Conservation (phyloP, 1,284 basidiomycete genomes). For the Cronartium quercuum region DNA sequence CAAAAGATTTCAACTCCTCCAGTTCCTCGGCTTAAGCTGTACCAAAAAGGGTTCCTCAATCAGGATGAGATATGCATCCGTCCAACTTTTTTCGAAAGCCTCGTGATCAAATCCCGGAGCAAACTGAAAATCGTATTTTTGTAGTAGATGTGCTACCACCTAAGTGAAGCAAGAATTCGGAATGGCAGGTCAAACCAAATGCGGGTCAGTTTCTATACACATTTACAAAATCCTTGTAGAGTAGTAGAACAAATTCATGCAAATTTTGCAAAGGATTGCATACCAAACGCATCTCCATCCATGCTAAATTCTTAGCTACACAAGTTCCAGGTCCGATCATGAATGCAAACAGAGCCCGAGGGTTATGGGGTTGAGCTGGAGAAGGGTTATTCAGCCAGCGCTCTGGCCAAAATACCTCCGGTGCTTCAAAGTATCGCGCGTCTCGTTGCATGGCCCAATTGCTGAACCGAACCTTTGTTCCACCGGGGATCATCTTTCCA, state of each 20-base stretch:
- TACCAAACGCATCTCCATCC: constrained; percentile 34
- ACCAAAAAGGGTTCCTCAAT: constrained; percentile 23
- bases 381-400: constrained; percentile 43
- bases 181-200: background rate
- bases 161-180: background rate
- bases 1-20: background rate
- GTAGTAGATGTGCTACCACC: constrained; percentile 21
- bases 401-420: constrained; percentile 44
- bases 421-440: constrained; percentile 43
- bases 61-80: constrained; percentile 25
- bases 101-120: constrained; percentile 22
- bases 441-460: constrained; percentile 46
- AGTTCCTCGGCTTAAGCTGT: constrained; percentile 1
- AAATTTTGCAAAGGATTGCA: too few species aligned
- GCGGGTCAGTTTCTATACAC: background rate
- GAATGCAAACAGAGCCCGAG: constrained; percentile 24
- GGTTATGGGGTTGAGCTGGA: constrained; percentile 2
- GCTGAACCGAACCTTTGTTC: constrained; percentile 45
- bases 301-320: constrained; percentile 42
- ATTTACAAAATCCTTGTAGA: background rate
- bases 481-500: constrained; percentile 44
- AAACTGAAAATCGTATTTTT: constrained; percentile 19
- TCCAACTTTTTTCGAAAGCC: constrained; percentile 30
- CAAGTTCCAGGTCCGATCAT: constrained; percentile 43
- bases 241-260: too few species aligned